Percentiles rank a stretch among this genome's conserved stretches.
Evolutionary conservation across 1,139 yeast genomes (phyloP).

Genomic region (Kodamaea ohmeri): DNA sequence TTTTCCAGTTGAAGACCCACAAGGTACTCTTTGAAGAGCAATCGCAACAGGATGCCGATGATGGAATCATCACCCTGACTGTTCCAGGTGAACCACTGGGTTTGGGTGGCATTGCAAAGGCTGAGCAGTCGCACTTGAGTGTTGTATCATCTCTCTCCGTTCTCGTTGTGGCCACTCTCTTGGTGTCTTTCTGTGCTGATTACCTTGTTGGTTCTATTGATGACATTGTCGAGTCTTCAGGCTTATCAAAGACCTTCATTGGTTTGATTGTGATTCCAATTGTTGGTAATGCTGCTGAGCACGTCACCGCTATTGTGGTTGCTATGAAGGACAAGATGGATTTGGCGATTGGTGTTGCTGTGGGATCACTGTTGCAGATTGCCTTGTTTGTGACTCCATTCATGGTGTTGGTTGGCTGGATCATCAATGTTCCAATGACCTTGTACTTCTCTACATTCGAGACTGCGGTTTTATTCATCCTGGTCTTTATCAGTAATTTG

Average conservation of each 20-base stretch:
- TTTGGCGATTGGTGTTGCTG: constrained; percentile 93
- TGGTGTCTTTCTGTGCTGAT: constrained; percentile 91
- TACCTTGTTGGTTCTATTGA: constrained; percentile 91
- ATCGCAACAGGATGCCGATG: constrained; percentile 37
- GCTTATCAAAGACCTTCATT: constrained; percentile 89
- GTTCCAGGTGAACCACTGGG: constrained; percentile 29
- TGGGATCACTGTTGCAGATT: constrained; percentile 95
- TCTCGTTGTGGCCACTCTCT: constrained; percentile 63
- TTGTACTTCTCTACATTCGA: constrained; percentile 90
- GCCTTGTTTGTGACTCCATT: constrained; percentile 94
- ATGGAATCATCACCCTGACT: constrained; percentile 28
- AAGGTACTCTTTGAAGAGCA: constrained; percentile 50
- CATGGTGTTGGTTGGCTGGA: constrained; percentile 91
- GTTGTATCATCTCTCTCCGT: constrained; percentile 43
- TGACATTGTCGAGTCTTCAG: constrained; percentile 76
- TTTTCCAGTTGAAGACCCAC: constrained; percentile 90
- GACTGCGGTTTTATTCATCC: constrained; percentile 83
- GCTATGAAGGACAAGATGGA: constrained; percentile 98
- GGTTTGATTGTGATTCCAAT: constrained; percentile 93
- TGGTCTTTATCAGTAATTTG: constrained; percentile 85
- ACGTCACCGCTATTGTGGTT: constrained; percentile 91
- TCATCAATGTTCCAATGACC: constrained; percentile 86
- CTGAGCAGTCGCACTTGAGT: constrained; percentile 35
- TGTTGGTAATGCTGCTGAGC: constrained; percentile 98
- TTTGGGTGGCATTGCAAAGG: constrained; percentile 15